Percentiles rank a stretch among this genome's conserved stretches.
Conservation (phyloP, 2,329 filamentous ascomycete species). For the Colletotrichum eremochloae region DNA sequence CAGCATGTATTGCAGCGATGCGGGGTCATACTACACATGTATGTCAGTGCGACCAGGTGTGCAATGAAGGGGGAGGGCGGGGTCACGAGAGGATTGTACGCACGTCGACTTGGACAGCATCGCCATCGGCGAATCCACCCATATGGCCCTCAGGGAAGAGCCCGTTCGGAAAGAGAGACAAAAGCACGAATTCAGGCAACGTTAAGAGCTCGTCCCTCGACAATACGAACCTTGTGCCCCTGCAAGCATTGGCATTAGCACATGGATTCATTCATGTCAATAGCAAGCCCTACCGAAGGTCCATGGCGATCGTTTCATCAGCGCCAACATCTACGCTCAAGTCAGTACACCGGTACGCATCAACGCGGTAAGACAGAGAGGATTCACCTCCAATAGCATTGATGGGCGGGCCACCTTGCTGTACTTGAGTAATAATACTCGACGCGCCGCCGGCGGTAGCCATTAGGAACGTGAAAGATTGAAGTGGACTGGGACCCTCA, state of each 20-base stretch:
- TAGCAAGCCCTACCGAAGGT: conserved; percentile 78
- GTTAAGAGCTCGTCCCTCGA: conserved; percentile 96
- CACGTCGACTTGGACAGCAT: conserved; percentile 98
- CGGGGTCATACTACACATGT: conserved; percentile 87
- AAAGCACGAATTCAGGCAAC: conserved; percentile 93
- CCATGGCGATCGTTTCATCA: conserved; percentile 95
- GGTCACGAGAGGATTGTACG: conserved; percentile 58
- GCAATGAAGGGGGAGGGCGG: neutral
- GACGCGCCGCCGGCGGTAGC: conserved; percentile 95
- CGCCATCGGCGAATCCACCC: conserved; percentile 91
- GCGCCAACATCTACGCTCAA: conserved; percentile 75
- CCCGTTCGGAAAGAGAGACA: conserved; percentile 99
- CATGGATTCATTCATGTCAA: neutral
- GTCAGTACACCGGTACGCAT: conserved; percentile 31
- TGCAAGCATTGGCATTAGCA: conserved; percentile 57
- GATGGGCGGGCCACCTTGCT: conserved; percentile 90
- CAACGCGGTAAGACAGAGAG: neutral
- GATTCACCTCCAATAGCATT: conserved; percentile 87
- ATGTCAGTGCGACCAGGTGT: neutral
- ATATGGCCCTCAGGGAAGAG: conserved; percentile 96
- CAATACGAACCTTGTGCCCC: conserved; percentile 92
- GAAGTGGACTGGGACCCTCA: conserved; percentile 92
- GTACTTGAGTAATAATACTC: conserved; percentile 99
- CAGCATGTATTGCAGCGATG: conserved; percentile 97
- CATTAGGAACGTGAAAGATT: conserved; percentile 97